Evolutionary conservation across 768 basidiomycete genomes (phyloP).

Genomic region (Boletellus emodensis): DNA sequence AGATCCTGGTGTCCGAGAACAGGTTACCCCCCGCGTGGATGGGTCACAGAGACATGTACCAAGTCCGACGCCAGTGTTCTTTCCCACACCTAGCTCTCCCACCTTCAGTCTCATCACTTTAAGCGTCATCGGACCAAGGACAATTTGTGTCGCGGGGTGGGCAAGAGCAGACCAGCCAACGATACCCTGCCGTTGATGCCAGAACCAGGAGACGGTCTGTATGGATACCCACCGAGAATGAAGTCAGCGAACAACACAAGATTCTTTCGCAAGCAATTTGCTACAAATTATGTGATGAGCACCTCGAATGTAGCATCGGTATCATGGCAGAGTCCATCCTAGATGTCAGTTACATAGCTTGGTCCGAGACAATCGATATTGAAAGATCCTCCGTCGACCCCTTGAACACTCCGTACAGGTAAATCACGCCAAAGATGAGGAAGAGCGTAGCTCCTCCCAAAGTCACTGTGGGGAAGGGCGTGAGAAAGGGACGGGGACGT

Average conservation of each 20-base stretch:
- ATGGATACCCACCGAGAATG: background rate
- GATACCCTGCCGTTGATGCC: too few relatives aligned
- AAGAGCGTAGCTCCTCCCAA: constrained; percentile 79
- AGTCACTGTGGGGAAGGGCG: constrained; percentile 54
- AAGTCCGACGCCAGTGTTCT: too few relatives aligned
- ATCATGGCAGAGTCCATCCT: background rate
- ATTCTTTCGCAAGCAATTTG: background rate
- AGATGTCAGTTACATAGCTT: constrained; percentile 1
- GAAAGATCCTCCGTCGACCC: constrained; percentile 17
- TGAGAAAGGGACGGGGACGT: background rate
- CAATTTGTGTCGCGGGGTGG: too few relatives aligned
- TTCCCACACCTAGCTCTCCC: too few relatives aligned
- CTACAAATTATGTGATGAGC: background rate
- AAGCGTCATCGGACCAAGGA: too few relatives aligned
- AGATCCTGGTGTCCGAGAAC: too few relatives aligned
- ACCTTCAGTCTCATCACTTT: too few relatives aligned
- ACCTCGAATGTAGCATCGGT: background rate
- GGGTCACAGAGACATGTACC: too few relatives aligned
- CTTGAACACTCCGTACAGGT: constrained; percentile 61
- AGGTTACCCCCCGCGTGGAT: too few relatives aligned
- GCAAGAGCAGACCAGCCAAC: too few relatives aligned
- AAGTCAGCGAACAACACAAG: too few relatives aligned
- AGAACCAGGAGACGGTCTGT: too few relatives aligned
- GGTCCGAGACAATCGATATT: constrained; percentile 14
- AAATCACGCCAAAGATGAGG: constrained; percentile 77